Conservation (phyloP, 1,139 yeast genomes). For the Sugiyamaella japonica region DNA sequence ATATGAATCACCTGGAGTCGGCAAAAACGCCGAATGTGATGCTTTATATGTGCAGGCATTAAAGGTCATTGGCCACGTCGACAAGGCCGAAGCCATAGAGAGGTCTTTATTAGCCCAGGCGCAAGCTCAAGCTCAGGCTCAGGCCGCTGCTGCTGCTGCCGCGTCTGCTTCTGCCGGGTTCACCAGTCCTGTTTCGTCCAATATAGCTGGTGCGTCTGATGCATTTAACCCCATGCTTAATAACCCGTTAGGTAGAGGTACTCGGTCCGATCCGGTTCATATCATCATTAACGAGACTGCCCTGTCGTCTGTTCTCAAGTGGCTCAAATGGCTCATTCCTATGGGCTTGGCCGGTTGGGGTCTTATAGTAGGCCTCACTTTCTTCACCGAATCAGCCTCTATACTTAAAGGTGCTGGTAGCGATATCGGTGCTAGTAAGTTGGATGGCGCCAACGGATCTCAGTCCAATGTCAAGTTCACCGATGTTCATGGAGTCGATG, state of each 20-base stretch:
- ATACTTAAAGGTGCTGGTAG: constrained; percentile 73
- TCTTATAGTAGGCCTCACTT: constrained; percentile 58
- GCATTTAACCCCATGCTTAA: constrained; percentile 12
- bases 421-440: constrained; percentile 47
- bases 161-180: constrained; percentile 25
- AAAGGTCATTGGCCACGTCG: constrained; percentile 70
- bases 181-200: constrained; percentile 28
- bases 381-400: constrained; percentile 81
- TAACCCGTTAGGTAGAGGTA: constrained; percentile 32
- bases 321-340: constrained; percentile 89
- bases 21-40: constrained; percentile 75
- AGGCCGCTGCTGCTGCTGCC: constrained; percentile 32
- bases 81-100: constrained; percentile 62
- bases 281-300: constrained; percentile 86
- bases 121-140: constrained; percentile 16
- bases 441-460: constrained; percentile 55
- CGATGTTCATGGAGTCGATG: constrained; percentile 98
- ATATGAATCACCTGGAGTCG: constrained; percentile 88
- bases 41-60: constrained; percentile 77
- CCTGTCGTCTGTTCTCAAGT: constrained; percentile 71
- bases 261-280: constrained; percentile 73
- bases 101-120: constrained; percentile 30
- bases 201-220: constrained; percentile 7
- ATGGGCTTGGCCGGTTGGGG: constrained; percentile 69
- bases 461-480: constrained; percentile 85